Percentiles rank a stretch among this genome's conserved stretches.
These are phyloP conservation scores for Penicillium egyptiacum DNA, from an alignment of 495 filamentous ascomycete species.

Conservation along the genomic window DNA sequence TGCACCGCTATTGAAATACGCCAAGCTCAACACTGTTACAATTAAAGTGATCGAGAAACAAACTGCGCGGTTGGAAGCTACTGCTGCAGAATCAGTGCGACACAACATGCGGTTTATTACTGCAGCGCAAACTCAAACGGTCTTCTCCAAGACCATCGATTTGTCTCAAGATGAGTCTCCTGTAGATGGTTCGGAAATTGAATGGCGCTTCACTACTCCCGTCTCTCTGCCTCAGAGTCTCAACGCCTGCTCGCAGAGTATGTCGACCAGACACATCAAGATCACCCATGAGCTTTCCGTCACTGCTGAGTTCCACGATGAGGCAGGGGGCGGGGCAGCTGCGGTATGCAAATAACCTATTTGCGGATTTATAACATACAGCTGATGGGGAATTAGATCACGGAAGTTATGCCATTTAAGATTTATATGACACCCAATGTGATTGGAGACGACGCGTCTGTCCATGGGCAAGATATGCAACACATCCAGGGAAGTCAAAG, in stretches of 20 bases:
- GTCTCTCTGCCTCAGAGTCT: constrained; percentile 20
- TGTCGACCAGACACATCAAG: constrained; percentile 17
- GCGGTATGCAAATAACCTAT: background rate
- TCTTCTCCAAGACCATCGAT: constrained; percentile 9
- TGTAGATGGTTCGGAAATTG: constrained; percentile 9
- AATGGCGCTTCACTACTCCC: constrained; percentile 14
- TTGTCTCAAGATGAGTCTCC: background rate
- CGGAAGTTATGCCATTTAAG: constrained; percentile 19
- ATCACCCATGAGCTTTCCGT: constrained; percentile 19
- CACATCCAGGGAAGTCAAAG: constrained; percentile 2
- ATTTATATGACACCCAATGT: constrained; percentile 23
- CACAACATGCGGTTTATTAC: constrained; percentile 15
- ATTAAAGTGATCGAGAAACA: constrained; percentile 20
- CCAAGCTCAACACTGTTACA: constrained; percentile 6
- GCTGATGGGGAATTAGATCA: constrained; percentile 14
- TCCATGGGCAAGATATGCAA: constrained; percentile 10
- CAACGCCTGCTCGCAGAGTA: constrained; percentile 18
- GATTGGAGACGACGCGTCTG: constrained; percentile 2
- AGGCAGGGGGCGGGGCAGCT: background rate
- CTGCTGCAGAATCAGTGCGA: constrained; percentile 21
- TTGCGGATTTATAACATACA: background rate
- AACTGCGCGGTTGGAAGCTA: constrained; percentile 20
- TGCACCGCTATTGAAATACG: constrained; percentile 13
- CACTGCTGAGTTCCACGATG: constrained; percentile 15
- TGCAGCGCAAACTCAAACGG: constrained; percentile 12